Base-by-base conservation (phyloP, 495 filamentous ascomycete genomes). In the Penicillium robsamsonii region DNA sequence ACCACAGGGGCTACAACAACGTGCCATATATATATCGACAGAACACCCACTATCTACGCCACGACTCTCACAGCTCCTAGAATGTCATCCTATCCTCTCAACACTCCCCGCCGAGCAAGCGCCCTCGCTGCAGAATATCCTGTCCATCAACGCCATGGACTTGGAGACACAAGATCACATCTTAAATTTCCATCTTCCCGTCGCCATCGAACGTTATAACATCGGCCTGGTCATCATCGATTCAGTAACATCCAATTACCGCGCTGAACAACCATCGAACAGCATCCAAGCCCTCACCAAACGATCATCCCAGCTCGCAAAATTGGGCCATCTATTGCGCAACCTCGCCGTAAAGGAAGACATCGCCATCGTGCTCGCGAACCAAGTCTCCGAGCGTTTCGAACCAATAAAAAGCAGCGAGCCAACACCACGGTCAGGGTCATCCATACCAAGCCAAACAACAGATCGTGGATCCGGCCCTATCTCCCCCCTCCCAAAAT, bases 131-230 rank as follows among this genome's bases (percentile, higher is more conserved):
- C 78, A 69, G 64, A 74, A 77, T 54, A 83, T 96, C 68, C 77
- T 90, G 60, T 87, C 85, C 64, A 89, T 95, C 67, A 82, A 85
- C 51, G 92, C 90, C n/a, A 87, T 87, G 37, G 93, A 97, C 70
- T 83, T 98, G 50, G 95, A 98, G 69, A 84, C 88, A 4, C 94
- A 98, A 74, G 92, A 97, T 54, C 94, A 97, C 71, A 96, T 97
- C 65, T 75, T 97, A 10, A 85, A 81, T 48, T 97, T 87, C 75
- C 94, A 97, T 68, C 83, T 96, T 1, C 93, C 94, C 18, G 85
- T 95, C 10, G 85, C 88, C n/a, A 82, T 97, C 7, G 63, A 79
- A 57, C 81, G 87, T 15, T 84, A 90, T 64, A 79, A 85, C 57
- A 78, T 94, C 51, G 89, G 91, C 3, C 80, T 97, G 22, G 72